These are phyloP conservation scores for Rhizopogon sp. DNA, from an alignment of 768 basidiomycete genomes.

Conservation along the genomic window DNA sequence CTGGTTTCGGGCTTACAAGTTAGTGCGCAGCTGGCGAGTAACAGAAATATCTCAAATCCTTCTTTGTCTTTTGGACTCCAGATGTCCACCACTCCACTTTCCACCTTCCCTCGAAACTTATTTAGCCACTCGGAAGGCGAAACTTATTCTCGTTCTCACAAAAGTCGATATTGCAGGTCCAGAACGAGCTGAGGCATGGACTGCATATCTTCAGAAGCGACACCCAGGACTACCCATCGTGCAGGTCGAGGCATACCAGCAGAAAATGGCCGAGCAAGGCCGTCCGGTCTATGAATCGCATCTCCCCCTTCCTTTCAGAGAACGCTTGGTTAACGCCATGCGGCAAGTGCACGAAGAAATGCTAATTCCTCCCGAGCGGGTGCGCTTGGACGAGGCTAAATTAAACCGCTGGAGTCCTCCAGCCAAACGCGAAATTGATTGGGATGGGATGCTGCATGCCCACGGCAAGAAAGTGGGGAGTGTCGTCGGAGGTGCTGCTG, in stretches of 20 bases:
- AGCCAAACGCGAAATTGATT: slow-evolving; percentile 66
- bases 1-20: background rate
- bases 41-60: slow-evolving; percentile 88
- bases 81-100: slow-evolving; percentile 84
- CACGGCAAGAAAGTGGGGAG: slow-evolving; percentile 40
- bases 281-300: slow-evolving; percentile 52
- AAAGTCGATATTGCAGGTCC: slow-evolving; percentile 85
- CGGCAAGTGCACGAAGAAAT: slow-evolving; percentile 62
- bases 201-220: slow-evolving; percentile 44
- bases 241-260: slow-evolving; percentile 72
- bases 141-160: slow-evolving; percentile 71
- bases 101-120: slow-evolving; percentile 73
- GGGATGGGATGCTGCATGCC: slow-evolving; percentile 55
- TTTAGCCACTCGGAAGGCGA: slow-evolving; percentile 31
- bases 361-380: slow-evolving; percentile 58
- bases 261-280: slow-evolving; percentile 47
- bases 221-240: slow-evolving; percentile 60
- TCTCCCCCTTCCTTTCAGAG: slow-evolving; percentile 62
- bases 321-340: slow-evolving; percentile 60
- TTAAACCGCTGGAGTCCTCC: slow-evolving; percentile 59
- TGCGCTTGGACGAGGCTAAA: slow-evolving; percentile 43
- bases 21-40: slow-evolving; percentile 74
- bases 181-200: slow-evolving; percentile 60
- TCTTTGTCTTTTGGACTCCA: slow-evolving; percentile 82
- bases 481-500: slow-evolving; percentile 37